Percentiles rank a stretch among this genome's conserved stretches.
phyloP scores from a whole-genome alignment of 208 protist genomes.

The Lotmaria passim region DNA sequence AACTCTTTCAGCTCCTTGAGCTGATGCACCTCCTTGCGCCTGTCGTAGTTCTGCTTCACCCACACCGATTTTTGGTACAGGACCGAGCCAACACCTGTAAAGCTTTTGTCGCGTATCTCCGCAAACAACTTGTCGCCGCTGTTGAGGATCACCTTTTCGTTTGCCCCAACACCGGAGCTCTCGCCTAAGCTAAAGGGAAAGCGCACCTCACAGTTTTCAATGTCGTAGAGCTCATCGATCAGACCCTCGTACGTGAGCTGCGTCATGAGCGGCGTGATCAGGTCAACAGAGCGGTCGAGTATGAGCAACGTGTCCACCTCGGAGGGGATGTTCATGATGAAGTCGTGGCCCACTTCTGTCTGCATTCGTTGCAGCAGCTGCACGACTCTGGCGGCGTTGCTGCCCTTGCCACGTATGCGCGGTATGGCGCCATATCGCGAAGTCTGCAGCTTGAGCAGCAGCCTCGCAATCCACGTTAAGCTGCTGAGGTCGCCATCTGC shows the following conservation, averaged over 20 bases:
- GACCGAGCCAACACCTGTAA: constrained; percentile 65
- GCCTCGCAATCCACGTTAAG: constrained; percentile 72
- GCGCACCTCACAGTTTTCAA: constrained; percentile 54
- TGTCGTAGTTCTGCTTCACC: constrained; percentile 90
- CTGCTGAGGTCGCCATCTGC: constrained; percentile 72
- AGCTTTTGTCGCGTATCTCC: constrained; percentile 84
- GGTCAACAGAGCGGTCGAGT: constrained; percentile 82
- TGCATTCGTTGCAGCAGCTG: constrained; percentile 73
- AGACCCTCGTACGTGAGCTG: constrained; percentile 93
- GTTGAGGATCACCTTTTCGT: constrained; percentile 48
- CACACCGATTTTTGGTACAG: constrained; percentile 86
- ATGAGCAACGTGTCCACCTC: constrained; percentile 81
- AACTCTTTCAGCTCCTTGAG: constrained; percentile 90
- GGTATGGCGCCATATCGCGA: constrained; percentile 65
- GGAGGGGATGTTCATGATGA: constrained; percentile 43
- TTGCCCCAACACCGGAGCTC: constrained; percentile 30
- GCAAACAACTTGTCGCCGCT: constrained; percentile 74
- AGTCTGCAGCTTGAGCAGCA: constrained; percentile 88
- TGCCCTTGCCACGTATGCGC: constrained; percentile 65
- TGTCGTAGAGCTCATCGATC: constrained; percentile 83
- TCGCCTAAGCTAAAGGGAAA: constrained; percentile 82
- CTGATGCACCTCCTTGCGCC: constrained; percentile 82
- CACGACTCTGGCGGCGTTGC: constrained; percentile 61
- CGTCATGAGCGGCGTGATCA: constrained; percentile 84
- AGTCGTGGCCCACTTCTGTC: constrained; percentile 69